Base-by-base conservation (phyloP, 2,329 filamentous ascomycete genomes). In the Chrysoporthe puriensis region DNA sequence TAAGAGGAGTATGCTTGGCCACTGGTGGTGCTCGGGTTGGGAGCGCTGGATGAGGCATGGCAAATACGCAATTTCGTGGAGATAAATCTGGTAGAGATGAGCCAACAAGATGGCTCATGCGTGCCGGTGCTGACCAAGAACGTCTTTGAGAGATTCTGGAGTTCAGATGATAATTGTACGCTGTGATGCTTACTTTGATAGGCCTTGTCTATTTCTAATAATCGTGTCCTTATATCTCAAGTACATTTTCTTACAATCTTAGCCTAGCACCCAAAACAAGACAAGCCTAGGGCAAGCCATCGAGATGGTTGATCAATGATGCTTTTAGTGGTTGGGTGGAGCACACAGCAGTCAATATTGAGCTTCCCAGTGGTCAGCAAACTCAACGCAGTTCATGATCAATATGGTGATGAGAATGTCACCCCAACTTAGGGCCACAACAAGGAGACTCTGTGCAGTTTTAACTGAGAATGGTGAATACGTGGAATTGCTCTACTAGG, bases 131-230 rank as follows among this genome's bases (percentile, higher is more conserved):
- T 70, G 26, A 77, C 77, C 2, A 77, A 77, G 66, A 43, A 26
- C 0, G 71, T 79, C 0, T 71, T 81, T 0, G 73, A 79, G 64
- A 71, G 42, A n/a, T 81, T 78, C 60, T 81, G 79, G 79, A 70
- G 69, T 5, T 78, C 76, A 0, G 74, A 74, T 0, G 58, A 73
- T 62, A 74, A 26, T 26, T 26, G 26, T 70, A 2, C 16, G 63
- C 4, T 81, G 79, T 78, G 78, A 81, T 71, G 71, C 69, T 52
- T 81, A 79, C 69, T 81, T 81, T 61, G 77, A 79, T 62, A 71
- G 68, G 50, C 74, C 76, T 34, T 78, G 77, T 59, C 70, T 71
- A 6, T 75, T 78, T 57, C 65, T 70, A 14, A 66, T 57, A 2
- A 69, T 71, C 50, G 48, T 71, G 48, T 66, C 69, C 5, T 64